A percentile compares a stretch with the other conserved stretches of the same genome.
phyloP scores from a whole-genome alignment of 1,284 basidiomycete genomes.

The Peniophora sp. region DNA sequence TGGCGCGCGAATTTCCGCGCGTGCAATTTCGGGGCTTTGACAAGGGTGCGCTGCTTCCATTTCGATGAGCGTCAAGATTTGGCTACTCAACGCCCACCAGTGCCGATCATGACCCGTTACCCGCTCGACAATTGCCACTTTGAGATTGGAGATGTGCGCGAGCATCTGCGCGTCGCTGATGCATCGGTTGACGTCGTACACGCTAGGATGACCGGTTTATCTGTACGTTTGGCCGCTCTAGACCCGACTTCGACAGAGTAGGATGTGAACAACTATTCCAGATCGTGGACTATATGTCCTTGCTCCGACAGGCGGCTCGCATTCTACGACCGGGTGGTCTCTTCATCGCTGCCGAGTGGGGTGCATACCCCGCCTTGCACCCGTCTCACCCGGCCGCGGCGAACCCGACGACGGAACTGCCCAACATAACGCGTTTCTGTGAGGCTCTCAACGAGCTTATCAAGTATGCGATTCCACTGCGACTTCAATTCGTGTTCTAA shows the following conservation, averaged over 20 bases:
- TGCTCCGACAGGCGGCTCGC: conserved; percentile 49
- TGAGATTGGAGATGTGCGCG: conserved; percentile 54
- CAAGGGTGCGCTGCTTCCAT: conserved; percentile 41
- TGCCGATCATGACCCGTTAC: conserved; percentile 58
- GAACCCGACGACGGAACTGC: conserved; percentile 3
- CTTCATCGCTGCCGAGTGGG: conserved; percentile 58
- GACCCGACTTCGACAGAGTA: conserved; percentile 5
- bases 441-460: conserved; percentile 1
- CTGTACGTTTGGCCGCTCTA: conserved; percentile 32
- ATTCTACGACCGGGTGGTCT: conserved; percentile 57
- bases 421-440: conserved; percentile 5
- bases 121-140: conserved; percentile 53
- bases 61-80: neutral
- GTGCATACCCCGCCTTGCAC: conserved; percentile 31
- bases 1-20: conserved; percentile 56
- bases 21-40: conserved; percentile 62
- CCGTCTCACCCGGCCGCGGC: conserved; percentile 8
- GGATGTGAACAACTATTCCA: conserved; percentile 17
- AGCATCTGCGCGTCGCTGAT: conserved; percentile 37
- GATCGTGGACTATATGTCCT: conserved; percentile 39
- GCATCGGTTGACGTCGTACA: conserved; percentile 56
- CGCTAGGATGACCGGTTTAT: conserved; percentile 47
- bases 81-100: conserved; percentile 24
- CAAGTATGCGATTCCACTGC: neutral
- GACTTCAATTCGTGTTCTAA: neutral